phyloP scores from a whole-genome alignment of 768 basidiomycete species.

The Tricholoma saponaceum region DNA sequence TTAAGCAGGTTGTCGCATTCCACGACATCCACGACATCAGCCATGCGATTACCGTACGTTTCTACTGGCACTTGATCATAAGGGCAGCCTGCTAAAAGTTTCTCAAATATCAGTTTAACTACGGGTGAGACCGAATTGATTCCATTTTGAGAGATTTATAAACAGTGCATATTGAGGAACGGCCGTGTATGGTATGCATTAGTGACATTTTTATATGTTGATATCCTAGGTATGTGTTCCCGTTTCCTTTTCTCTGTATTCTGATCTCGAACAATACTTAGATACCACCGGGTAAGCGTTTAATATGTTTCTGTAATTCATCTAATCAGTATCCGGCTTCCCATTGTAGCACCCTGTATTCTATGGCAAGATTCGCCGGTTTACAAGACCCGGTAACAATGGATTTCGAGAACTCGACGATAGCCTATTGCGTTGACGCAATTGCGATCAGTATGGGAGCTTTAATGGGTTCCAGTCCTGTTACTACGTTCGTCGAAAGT shows the following conservation, averaged over 20 bases:
- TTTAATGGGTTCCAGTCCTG: slow-evolving; percentile 74
- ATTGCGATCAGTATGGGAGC: slow-evolving; percentile 80
- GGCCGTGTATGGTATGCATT: slow-evolving; percentile 85
- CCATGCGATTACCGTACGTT: slow-evolving; percentile 63
- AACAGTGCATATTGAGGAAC: slow-evolving; percentile 32
- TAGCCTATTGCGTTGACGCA: slow-evolving; percentile 82
- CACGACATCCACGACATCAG: slow-evolving; percentile 57
- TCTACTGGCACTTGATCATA: no score
- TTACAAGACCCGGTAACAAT: slow-evolving; percentile 79
- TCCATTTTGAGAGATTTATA: slow-evolving; percentile 2
- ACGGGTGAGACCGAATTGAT: slow-evolving; percentile 24
- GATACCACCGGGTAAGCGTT: slow-evolving; percentile 44
- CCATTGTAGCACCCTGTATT: slow-evolving; percentile 72
- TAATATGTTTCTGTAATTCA: background rate
- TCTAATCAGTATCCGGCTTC: background rate
- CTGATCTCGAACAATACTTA: slow-evolving; percentile 13
- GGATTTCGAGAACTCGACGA: slow-evolving; percentile 81
- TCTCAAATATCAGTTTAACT: slow-evolving; percentile 37
- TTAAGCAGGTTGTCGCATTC: slow-evolving; percentile 81
- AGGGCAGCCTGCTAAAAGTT: background rate
- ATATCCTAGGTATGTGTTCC: slow-evolving; percentile 61
- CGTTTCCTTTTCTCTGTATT: background rate
- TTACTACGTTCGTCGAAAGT: slow-evolving; percentile 80
- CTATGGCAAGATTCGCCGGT: slow-evolving; percentile 89
- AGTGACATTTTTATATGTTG: slow-evolving; percentile 86